Percentiles rank a stretch among this genome's conserved stretches.
Conservation (phyloP, 768 basidiomycete species). For the Suillus alpinus region DNA sequence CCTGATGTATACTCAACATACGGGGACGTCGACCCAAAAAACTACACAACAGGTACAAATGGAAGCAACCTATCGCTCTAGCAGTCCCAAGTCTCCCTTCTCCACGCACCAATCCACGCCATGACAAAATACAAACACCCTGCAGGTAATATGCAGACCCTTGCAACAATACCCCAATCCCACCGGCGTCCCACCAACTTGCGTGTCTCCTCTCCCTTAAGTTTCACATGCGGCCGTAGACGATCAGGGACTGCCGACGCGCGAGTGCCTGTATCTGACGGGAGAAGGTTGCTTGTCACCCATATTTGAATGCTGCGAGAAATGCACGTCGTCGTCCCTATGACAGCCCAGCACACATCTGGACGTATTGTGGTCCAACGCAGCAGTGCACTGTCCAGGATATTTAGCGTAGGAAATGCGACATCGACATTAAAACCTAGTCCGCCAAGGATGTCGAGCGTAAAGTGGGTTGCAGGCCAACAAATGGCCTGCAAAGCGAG, state of each 20-base stretch:
- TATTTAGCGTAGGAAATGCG: conserved; percentile 3
- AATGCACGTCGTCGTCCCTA: conserved; percentile 85
- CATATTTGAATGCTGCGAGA: conserved; percentile 87
- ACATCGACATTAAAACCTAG: conserved; percentile 19
- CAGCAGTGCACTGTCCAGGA: conserved; percentile 27
- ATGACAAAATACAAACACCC: conserved; percentile 74
- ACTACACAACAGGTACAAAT: not conserved
- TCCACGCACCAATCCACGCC: conserved; percentile 61
- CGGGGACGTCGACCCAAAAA: not conserved
- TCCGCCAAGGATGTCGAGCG: conserved; percentile 66
- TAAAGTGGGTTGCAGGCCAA: conserved; percentile 91
- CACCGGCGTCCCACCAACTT: conserved; percentile 55
- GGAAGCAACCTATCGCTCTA: conserved; percentile 8
- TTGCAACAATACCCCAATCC: conserved; percentile 76
- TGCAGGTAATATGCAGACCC: conserved; percentile 71
- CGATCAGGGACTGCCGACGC: conserved; percentile 16
- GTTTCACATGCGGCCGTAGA: conserved; percentile 21
- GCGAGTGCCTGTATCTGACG: conserved; percentile 10
- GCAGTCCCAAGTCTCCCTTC: conserved; percentile 34
- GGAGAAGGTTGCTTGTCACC: conserved; percentile 86
- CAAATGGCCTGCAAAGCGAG: conserved; percentile 93
- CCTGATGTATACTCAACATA: not conserved
- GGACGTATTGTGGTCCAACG: conserved; percentile 59
- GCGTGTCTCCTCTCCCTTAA: conserved; percentile 17
- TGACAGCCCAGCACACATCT: conserved; percentile 85